These are phyloP conservation scores for Ogataea degrootiae DNA, from an alignment of 805 yeast genomes.

Conservation along the genomic window DNA sequence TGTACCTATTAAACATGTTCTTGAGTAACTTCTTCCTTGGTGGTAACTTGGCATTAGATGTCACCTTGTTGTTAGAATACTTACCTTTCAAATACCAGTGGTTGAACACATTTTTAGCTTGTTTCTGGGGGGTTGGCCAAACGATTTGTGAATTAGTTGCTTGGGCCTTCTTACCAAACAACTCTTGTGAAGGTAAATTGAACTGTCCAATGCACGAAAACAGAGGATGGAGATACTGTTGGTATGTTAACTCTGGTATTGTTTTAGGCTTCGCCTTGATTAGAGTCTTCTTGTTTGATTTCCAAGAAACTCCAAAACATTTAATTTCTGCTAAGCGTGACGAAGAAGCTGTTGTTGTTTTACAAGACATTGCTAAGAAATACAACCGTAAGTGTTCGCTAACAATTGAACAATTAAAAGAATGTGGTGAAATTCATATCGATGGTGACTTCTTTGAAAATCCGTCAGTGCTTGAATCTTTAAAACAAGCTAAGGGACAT, in stretches of 20 bases:
- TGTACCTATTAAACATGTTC: slow-evolving; percentile 40
- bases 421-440: slow-evolving; percentile 30
- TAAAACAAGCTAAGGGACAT: slow-evolving; percentile 25
- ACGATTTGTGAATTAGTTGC: slow-evolving; percentile 41
- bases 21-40: slow-evolving; percentile 37
- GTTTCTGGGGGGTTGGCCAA: slow-evolving; percentile 59
- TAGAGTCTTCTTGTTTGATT: slow-evolving; percentile 35
- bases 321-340: slow-evolving; percentile 36
- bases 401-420: slow-evolving; percentile 37
- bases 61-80: slow-evolving; percentile 44
- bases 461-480: neutral
- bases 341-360: slow-evolving; percentile 36
- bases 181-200: slow-evolving; percentile 37
- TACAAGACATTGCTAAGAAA: slow-evolving; percentile 38
- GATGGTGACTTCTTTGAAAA: slow-evolving; percentile 12
- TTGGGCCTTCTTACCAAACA: slow-evolving; percentile 46
- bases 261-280: slow-evolving; percentile 40
- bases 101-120: slow-evolving; percentile 44
- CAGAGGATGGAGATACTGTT: slow-evolving; percentile 53
- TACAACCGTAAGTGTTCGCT: slow-evolving; percentile 34
- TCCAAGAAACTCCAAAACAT: slow-evolving; percentile 34
- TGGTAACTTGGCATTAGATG: slow-evolving; percentile 49
- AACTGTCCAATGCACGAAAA: slow-evolving; percentile 38
- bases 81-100: slow-evolving; percentile 44
- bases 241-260: slow-evolving; percentile 44